A percentile compares a stretch with the other conserved stretches of the same genome.
Conservation (phyloP, 1,139 yeast species). For the Pichia sp. region DNA sequence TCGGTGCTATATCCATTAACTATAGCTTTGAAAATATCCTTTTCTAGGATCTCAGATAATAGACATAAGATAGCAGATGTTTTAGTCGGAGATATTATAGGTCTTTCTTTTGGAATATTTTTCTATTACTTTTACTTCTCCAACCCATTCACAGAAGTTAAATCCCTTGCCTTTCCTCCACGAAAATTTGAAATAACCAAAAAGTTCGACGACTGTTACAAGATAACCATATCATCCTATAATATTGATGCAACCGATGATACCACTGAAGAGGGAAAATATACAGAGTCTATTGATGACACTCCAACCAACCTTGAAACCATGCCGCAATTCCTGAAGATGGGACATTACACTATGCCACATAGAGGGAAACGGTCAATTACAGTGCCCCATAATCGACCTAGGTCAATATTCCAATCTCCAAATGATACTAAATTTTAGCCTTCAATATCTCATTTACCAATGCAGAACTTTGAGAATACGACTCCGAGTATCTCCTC, state of each 20-base stretch:
- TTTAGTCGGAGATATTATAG: constrained; percentile 36
- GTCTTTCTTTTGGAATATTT: constrained; percentile 29
- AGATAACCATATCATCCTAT: neutral
- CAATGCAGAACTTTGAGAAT: constrained; percentile 88
- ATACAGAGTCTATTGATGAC: constrained; percentile 5
- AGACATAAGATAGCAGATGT: constrained; percentile 41
- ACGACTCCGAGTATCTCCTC: constrained; percentile 91
- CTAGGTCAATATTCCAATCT: too few relatives aligned
- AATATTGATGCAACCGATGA: neutral
- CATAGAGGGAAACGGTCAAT: too few relatives aligned
- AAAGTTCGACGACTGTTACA: neutral
- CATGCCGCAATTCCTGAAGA: too few relatives aligned
- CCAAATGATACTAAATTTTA: too few relatives aligned
- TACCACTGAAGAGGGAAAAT: neutral
- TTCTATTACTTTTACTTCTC: constrained; percentile 40
- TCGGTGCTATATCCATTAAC: constrained; percentile 32
- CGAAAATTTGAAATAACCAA: constrained; percentile 28
- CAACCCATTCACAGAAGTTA: constrained; percentile 32
- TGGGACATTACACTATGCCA: too few relatives aligned
- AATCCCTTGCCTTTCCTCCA: constrained; percentile 35
- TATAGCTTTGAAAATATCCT: constrained; percentile 33
- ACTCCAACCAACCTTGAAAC: neutral
- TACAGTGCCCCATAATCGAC: too few relatives aligned
- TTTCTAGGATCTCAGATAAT: constrained; percentile 43
- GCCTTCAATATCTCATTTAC: too few relatives aligned